Conservation (phyloP, 495 filamentous ascomycete genomes). For the Mycothermus thermophilus region DNA sequence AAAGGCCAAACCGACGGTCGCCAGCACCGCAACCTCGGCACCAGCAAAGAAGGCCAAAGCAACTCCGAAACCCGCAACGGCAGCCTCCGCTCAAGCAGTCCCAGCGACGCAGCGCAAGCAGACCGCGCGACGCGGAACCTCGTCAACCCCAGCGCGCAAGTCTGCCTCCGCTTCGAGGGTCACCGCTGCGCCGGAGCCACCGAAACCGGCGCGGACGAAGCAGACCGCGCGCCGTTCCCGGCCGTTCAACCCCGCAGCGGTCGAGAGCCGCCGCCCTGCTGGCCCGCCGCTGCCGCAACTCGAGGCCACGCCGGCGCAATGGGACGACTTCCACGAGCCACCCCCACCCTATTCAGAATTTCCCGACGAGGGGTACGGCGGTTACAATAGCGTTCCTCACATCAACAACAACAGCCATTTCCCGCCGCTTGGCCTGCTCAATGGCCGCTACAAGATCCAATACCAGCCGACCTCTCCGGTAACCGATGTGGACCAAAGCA, state of each 20-base stretch:
- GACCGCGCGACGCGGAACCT: conserved; percentile 6
- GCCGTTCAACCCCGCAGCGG: conserved; percentile 1
- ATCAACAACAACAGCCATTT: background rate
- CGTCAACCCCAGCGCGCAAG: background rate
- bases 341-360: no score
- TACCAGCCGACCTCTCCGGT: conserved; percentile 10
- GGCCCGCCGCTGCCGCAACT: background rate
- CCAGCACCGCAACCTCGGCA: background rate
- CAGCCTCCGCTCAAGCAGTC: no score
- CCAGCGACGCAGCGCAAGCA: no score
- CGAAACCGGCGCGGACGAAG: background rate
- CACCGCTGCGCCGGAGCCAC: background rate
- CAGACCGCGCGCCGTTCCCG: conserved; percentile 3
- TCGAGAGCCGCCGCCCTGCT: background rate
- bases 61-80: no score
- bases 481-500: conserved; percentile 2
- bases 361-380: no score
- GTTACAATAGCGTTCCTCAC: no score
- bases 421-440: conserved; percentile 27
- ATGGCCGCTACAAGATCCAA: conserved; percentile 30
- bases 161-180: background rate
- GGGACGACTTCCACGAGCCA: background rate
- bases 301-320: conserved; percentile 3
- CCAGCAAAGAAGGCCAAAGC: background rate
- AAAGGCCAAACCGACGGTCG: conserved; percentile 1